Base-by-base conservation (phyloP, 2,329 filamentous ascomycete species). In the Ascochyta pisi region DNA sequence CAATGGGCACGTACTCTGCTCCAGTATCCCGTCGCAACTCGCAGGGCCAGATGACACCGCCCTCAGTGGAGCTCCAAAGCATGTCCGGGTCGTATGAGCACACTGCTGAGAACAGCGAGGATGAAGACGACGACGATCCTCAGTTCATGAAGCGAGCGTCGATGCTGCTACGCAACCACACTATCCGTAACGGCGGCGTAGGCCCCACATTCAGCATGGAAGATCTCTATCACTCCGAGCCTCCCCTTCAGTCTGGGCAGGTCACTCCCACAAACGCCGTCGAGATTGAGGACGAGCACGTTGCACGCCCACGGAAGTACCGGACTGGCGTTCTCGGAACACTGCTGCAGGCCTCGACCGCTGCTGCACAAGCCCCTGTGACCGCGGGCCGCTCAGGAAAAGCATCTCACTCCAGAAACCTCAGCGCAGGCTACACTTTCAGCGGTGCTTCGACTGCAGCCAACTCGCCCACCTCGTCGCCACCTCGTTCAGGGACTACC, bases 281-380 rank as follows among this genome's bases (percentile, higher is more conserved):
- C 35, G 80, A 84, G 39, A 79, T 83, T 22, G 82, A 83, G 43
- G 83, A 85, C 39, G 82, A 85, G 52, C 91, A 90, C 67, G 84
- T 90, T 16, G 86, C 88, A 40, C 81, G 82, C 38, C 90, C 90
- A 4, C 77, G 81, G 22, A 84, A 88, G 60, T 93, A 91, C 71
- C 85, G 87, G 45, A 88, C 87, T 27, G 90, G 91, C 27, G 85
- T 94, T 42, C 78, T 96, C 1, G 87, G 88, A 2, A 88, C 87
- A 0, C 78, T 96, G 0, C 78, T 95, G 45, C 90, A 88, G 48
- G 70, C 67, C 16, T 59, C 62, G 4, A 67, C 60, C 16, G 62
- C 64, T 23, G 62, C 64, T 27, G 55, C 51, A 7, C 45, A 54
- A 23, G 52, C 59, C 1, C 59, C 61, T 22, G 38, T 41, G 2